phyloP scores from a whole-genome alignment of 768 basidiomycete species.

The Lentinula lateritia region DNA sequence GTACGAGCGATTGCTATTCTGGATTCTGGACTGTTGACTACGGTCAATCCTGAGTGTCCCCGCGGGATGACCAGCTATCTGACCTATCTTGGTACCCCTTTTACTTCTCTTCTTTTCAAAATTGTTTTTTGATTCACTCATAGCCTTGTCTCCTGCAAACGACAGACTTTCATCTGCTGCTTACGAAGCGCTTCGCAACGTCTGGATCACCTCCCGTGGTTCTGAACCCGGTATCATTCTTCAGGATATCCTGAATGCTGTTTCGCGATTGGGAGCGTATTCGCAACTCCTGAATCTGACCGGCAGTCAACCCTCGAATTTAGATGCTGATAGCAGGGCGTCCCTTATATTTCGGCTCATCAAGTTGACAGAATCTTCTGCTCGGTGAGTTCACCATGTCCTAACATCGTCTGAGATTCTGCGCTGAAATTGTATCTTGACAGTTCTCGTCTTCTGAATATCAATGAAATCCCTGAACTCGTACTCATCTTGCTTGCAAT shows the following conservation, averaged over 20 bases:
- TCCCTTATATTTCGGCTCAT: slow-evolving; percentile 35
- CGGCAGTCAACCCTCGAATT: slow-evolving; percentile 23
- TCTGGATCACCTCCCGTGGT: slow-evolving; percentile 20
- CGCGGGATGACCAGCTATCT: slow-evolving; percentile 31
- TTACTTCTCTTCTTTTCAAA: slow-evolving; percentile 11
- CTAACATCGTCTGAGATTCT: slow-evolving; percentile 1
- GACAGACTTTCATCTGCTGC: slow-evolving; percentile 19
- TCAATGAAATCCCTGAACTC: slow-evolving; percentile 41
- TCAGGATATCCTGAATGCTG: slow-evolving; percentile 25
- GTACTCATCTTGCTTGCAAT: slow-evolving; percentile 47
- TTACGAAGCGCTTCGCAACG: slow-evolving; percentile 25
- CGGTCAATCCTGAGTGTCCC: slow-evolving; percentile 22
- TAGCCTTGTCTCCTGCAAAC: slow-evolving; percentile 23
- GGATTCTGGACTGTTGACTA: slow-evolving; percentile 32
- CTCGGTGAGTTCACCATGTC: slow-evolving; percentile 33
- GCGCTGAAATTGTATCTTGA: not conserved
- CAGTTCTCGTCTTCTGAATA: slow-evolving; percentile 28
- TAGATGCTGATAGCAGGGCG: slow-evolving; percentile 19
- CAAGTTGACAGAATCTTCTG: slow-evolving; percentile 33
- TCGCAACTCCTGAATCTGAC: slow-evolving; percentile 22
- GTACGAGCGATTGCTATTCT: slow-evolving; percentile 33
- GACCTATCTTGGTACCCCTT: slow-evolving; percentile 32
- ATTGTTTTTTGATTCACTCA: slow-evolving; percentile 5
- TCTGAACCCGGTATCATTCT: slow-evolving; percentile 25
- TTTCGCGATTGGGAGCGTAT: slow-evolving; percentile 43